Conservation (phyloP, 805 yeast genomes). For the Starmerella bombicola region DNA sequence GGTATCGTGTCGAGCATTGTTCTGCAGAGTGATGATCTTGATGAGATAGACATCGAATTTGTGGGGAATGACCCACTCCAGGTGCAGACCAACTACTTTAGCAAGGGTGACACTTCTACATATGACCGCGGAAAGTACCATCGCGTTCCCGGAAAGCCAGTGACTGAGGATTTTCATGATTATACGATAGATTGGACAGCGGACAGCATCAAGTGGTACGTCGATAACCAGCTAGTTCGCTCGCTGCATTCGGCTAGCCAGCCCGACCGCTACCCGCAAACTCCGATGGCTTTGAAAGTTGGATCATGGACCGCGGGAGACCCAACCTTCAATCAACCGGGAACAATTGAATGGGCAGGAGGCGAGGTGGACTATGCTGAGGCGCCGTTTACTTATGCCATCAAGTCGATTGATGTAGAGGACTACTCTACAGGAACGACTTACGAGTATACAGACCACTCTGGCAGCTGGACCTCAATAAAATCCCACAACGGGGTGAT, state of each 20-base stretch:
- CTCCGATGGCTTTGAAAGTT: slow-evolving; percentile 68
- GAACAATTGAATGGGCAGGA: slow-evolving; percentile 67
- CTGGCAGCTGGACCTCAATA: slow-evolving; percentile 34
- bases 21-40: slow-evolving; percentile 71
- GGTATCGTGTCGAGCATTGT: slow-evolving; percentile 76
- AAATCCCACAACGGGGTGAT: too few relatives aligned
- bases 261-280: slow-evolving; percentile 66
- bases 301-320: slow-evolving; percentile 45
- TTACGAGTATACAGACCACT: slow-evolving; percentile 33
- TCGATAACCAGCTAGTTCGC: slow-evolving; percentile 62
- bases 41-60: slow-evolving; percentile 84
- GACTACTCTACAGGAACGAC: slow-evolving; percentile 40
- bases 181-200: slow-evolving; percentile 79
- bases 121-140: slow-evolving; percentile 74
- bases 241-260: slow-evolving; percentile 39
- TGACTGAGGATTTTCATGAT: slow-evolving; percentile 52
- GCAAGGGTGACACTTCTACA: slow-evolving; percentile 65
- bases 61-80: slow-evolving; percentile 66
- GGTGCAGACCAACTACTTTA: slow-evolving; percentile 61
- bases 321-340: slow-evolving; percentile 37
- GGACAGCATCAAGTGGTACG: slow-evolving; percentile 50
- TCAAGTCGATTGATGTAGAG: slow-evolving; percentile 47
- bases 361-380: slow-evolving; percentile 40
- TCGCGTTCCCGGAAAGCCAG: slow-evolving; percentile 35
- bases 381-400: slow-evolving; percentile 45